Base-by-base conservation (phyloP, 257 asterid species). In the Lycium barbarum region DNA sequence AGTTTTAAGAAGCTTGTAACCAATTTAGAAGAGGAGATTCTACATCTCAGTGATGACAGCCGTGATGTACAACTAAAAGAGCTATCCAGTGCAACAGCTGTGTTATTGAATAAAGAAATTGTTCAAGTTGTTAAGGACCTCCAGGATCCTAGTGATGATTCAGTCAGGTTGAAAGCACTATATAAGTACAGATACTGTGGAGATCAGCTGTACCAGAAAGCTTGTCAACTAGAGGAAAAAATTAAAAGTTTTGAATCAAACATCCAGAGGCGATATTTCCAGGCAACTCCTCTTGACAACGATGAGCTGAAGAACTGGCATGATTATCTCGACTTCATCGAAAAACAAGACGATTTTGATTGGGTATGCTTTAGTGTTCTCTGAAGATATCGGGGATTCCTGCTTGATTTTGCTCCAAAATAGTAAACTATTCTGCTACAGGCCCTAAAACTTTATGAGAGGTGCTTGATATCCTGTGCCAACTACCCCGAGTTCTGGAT, bases 401-500 rank as follows among this genome's bases (percentile, higher is more conserved):
- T 80, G 14, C 82, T 66, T 78, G 74, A 36, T 78, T 80, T 26
- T 80, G n/a, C 66, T 71, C 72, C 22, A 71, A 76, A 83, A 63
- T 61, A 72, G 58, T 59, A 74, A 74, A 45, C 47, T 70, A 15
- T 82, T 57, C 80, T 51, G 83, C 83, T 63, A 81, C 95, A 96
- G 99, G 93, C 93, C 35, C 89, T 93, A 85, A 92, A 92, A 84
- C 90, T 96, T 85, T 96, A 93, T 49, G 99, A 96, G 87, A 92
- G 99, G 89, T 96, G 99, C 92, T 92, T 96, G 92, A 92, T 96
- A 83, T 90, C 99, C 43, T 96, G 99, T 86, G 97, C 99, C 51
- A 88, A 87, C 87, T 94, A 93, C 85, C 95, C 98, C 63, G 99
- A 96, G 84, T 94, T 92, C 88, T 94, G 99, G 98, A 90, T 93